Conservation (phyloP, 805 yeast genomes). For the Yamadazyma scolyti region DNA sequence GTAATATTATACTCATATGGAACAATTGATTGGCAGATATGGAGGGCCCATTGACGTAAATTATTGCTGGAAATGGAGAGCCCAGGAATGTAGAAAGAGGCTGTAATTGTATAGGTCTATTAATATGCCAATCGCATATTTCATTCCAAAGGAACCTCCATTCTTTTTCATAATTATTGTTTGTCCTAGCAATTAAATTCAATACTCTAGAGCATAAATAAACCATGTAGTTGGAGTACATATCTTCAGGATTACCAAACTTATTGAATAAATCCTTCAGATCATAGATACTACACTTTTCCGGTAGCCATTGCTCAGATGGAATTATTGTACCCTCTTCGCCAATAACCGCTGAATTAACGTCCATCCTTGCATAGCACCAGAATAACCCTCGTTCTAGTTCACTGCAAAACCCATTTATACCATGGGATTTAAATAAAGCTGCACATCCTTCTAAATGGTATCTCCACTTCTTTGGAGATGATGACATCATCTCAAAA, state of each 20-base stretch:
- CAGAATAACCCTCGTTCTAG: slow-evolving; percentile 40
- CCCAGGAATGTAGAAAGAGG: slow-evolving; percentile 26
- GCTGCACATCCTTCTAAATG: slow-evolving; percentile 35
- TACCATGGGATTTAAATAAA: slow-evolving; percentile 29
- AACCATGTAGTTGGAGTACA: slow-evolving; percentile 40
- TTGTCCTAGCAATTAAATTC: slow-evolving; percentile 21
- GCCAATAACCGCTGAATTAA: slow-evolving; percentile 32
- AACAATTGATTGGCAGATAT: slow-evolving; percentile 34
- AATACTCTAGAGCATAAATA: slow-evolving; percentile 34
- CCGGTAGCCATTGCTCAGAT: slow-evolving; percentile 31
- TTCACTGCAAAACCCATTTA: slow-evolving; percentile 31
- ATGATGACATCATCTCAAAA: slow-evolving; percentile 40
- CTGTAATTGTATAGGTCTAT: slow-evolving; percentile 32
- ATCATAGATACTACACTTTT: slow-evolving; percentile 15
- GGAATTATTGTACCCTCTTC: slow-evolving; percentile 34
- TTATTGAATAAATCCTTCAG: slow-evolving; percentile 18
- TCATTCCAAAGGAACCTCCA: slow-evolving; percentile 41
- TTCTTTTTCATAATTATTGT: slow-evolving; percentile 23
- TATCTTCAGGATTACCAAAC: slow-evolving; percentile 20
- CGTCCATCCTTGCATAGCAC: slow-evolving; percentile 42
- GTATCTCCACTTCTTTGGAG: slow-evolving; percentile 35
- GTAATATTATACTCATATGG: slow-evolving; percentile 35
- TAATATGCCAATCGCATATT: slow-evolving; percentile 32
- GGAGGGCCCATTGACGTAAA: slow-evolving; percentile 34
- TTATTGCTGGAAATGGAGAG: slow-evolving; percentile 33